Conservation (phyloP, 495 filamentous ascomycete species). For the Cairneyella variabilis region DNA sequence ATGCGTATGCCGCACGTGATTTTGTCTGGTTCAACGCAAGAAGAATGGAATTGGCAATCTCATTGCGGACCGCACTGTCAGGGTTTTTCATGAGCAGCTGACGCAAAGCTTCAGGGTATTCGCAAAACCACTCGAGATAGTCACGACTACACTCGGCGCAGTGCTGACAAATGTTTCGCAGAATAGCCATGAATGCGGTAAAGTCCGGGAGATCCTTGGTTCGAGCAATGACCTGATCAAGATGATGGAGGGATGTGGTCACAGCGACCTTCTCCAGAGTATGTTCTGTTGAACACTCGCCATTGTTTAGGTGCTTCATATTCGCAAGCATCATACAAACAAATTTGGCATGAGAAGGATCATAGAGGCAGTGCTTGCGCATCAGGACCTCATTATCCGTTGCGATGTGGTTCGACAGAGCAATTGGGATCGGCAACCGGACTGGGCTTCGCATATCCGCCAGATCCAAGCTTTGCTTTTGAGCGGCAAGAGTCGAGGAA, state of each 20-base stretch:
- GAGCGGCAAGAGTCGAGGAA: constrained; percentile 56
- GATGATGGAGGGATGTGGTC: constrained; percentile 64
- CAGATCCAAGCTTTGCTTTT: constrained; percentile 35
- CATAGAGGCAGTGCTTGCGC: constrained; percentile 76
- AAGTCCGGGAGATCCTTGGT: constrained; percentile 67
- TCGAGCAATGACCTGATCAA: constrained; percentile 75
- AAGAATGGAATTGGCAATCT: constrained; percentile 52
- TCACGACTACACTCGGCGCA: constrained; percentile 54
- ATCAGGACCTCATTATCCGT: constrained; percentile 70
- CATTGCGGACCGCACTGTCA: constrained; percentile 56
- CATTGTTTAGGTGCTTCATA: constrained; percentile 37
- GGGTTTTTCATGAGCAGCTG: constrained; percentile 65
- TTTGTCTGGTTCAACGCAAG: constrained; percentile 49
- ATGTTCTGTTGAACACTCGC: constrained; percentile 45
- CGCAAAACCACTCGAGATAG: constrained; percentile 60
- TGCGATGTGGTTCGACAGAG: constrained; percentile 58
- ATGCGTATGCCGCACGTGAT: constrained; percentile 38
- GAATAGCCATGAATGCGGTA: constrained; percentile 46
- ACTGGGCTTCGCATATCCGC: constrained; percentile 41
- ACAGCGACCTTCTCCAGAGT: constrained; percentile 57
- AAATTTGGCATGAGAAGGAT: constrained; percentile 67
- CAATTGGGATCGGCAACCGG: constrained; percentile 50
- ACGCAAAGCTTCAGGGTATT: constrained; percentile 52
- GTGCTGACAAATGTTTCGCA: constrained; percentile 49
- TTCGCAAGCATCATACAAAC: constrained; percentile 54